Percentiles rank a stretch among this genome's conserved stretches.
Conservation (phyloP, 345 rosid species). For the Lepidium aucheri region DNA sequence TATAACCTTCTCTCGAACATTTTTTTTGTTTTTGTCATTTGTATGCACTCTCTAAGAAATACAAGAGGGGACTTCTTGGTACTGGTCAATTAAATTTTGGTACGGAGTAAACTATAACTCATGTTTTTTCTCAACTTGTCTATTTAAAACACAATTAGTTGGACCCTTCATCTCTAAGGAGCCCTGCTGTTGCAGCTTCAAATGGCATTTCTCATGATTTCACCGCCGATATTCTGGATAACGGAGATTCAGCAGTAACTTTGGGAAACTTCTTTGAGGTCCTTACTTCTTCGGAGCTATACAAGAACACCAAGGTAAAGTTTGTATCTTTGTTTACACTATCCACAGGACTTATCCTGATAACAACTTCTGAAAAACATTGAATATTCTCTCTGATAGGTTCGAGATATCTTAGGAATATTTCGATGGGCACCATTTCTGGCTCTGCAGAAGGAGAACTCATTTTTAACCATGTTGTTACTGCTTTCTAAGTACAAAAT, state of each 20-base stretch:
- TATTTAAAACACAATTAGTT: slow-evolving; percentile 38
- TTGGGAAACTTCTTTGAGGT: slow-evolving; percentile 84
- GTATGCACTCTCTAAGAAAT: neutral
- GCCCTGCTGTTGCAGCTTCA: slow-evolving; percentile 44
- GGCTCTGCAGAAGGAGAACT: slow-evolving; percentile 81
- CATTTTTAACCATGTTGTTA: slow-evolving; percentile 87
- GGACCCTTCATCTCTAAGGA: slow-evolving; percentile 90
- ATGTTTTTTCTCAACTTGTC: slow-evolving; percentile 1
- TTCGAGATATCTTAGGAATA: slow-evolving; percentile 88
- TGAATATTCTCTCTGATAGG: slow-evolving; percentile 42
- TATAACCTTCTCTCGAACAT: neutral
- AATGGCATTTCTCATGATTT: slow-evolving; percentile 34
- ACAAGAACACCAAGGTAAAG: slow-evolving; percentile 73
- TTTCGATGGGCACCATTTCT: slow-evolving; percentile 99
- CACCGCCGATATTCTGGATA: slow-evolving; percentile 39
- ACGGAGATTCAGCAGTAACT: slow-evolving; percentile 72
- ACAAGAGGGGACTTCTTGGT: neutral
- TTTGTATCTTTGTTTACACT: neutral
- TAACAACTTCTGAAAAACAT: neutral
- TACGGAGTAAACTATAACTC: neutral
- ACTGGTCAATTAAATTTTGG: neutral
- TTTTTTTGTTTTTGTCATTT: neutral
- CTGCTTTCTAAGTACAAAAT: slow-evolving; percentile 95
- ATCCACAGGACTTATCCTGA: neutral
- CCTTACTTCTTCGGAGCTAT: slow-evolving; percentile 71